phyloP scores from a whole-genome alignment of 2,329 filamentous ascomycete species.

The Xylariales sp. region DNA sequence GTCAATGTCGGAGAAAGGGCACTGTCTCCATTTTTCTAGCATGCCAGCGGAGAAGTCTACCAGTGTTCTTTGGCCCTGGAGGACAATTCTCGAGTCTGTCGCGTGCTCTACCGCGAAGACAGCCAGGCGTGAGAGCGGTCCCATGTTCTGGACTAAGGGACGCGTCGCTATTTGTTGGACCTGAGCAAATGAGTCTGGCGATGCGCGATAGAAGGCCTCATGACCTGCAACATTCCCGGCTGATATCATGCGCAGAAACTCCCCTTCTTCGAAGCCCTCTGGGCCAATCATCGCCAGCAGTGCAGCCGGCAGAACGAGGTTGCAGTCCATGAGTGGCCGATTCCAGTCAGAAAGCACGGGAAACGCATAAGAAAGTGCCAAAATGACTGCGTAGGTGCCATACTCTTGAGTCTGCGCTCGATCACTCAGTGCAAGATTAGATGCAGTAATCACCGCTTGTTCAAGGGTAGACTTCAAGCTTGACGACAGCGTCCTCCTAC shows the following conservation, averaged over 20 bases:
- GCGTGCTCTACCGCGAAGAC: conserved; percentile 60
- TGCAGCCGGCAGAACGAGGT: conserved; percentile 65
- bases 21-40: conserved; percentile 68
- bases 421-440: conserved; percentile 67
- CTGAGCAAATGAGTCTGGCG: conserved; percentile 55
- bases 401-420: conserved; percentile 33
- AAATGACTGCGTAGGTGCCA: conserved; percentile 51
- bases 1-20: conserved; percentile 70
- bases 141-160: conserved; percentile 63
- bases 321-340: conserved; percentile 57
- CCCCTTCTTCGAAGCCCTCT: conserved; percentile 71
- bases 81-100: conserved; percentile 35
- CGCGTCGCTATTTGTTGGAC: conserved; percentile 55
- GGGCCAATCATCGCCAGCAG: conserved; percentile 63
- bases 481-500: conserved; percentile 58
- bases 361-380: conserved; percentile 75
- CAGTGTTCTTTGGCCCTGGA: conserved; percentile 56
- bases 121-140: conserved; percentile 61
- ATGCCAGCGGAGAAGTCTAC: conserved; percentile 63
- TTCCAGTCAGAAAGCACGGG: conserved; percentile 62
- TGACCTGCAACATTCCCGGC: conserved; percentile 59
- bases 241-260: conserved; percentile 64
- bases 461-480: conserved; percentile 65
- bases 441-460: conserved; percentile 66
- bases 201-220: conserved; percentile 61